These are phyloP conservation scores for Ustilago curta DNA, from an alignment of 1,284 basidiomycete genomes.

Conservation along the genomic window DNA sequence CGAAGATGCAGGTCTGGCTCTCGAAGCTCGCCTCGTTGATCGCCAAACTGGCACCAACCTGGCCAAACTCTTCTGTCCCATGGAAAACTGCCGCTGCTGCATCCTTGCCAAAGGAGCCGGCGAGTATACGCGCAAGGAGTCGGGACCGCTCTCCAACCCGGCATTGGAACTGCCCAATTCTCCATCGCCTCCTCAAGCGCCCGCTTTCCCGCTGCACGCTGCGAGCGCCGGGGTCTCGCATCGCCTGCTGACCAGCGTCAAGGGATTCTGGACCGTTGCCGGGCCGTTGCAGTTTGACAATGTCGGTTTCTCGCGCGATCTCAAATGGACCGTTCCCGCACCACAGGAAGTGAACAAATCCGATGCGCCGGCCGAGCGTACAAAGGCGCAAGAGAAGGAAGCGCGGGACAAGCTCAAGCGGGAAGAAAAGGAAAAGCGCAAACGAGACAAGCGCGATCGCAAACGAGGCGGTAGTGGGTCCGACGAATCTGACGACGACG, in stretches of 20 bases:
- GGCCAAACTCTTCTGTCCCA: slow-evolving; percentile 63
- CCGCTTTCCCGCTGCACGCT: slow-evolving; percentile 38
- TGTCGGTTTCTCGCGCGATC: slow-evolving; percentile 63
- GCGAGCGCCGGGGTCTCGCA: slow-evolving; percentile 19
- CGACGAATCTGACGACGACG: slow-evolving; percentile 41
- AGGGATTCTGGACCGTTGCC: slow-evolving; percentile 61
- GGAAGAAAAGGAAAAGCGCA: slow-evolving; percentile 30
- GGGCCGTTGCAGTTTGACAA: slow-evolving; percentile 66
- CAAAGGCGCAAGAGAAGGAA: slow-evolving; percentile 42
- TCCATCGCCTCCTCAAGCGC: slow-evolving; percentile 43
- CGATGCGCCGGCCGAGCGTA: slow-evolving; percentile 6
- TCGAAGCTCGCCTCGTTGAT: slow-evolving; percentile 65
- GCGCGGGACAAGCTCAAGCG: slow-evolving; percentile 28
- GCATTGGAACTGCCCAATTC: slow-evolving; percentile 50
- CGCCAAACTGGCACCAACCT: slow-evolving; percentile 55
- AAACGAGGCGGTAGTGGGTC: slow-evolving; percentile 39
- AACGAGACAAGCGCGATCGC: slow-evolving; percentile 36
- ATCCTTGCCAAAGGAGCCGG: slow-evolving; percentile 55
- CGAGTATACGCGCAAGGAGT: slow-evolving; percentile 60
- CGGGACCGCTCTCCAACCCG: slow-evolving; percentile 57
- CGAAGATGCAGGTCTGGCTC: slow-evolving; percentile 62
- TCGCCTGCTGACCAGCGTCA: slow-evolving; percentile 42
- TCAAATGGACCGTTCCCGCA: slow-evolving; percentile 54
- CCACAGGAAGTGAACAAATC: too few species aligned
- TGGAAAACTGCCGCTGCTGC: slow-evolving; percentile 63